Conservation (phyloP, 140 eudicot genomes). For the Cichorium intybus region DNA sequence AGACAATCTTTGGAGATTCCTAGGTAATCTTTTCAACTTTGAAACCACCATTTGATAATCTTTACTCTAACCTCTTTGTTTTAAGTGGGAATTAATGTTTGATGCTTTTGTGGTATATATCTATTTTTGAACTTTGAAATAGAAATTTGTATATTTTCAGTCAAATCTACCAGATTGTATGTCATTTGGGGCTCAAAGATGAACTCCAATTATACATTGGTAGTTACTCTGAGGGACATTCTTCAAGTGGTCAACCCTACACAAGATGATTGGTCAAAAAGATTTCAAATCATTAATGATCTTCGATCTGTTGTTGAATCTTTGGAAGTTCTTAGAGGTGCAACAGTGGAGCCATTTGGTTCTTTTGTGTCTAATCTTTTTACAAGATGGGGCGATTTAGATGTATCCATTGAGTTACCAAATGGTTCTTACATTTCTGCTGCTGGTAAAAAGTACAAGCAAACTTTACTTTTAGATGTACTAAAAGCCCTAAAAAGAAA, state of each 20-base stretch:
- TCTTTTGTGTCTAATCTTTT: slow-evolving; percentile 93
- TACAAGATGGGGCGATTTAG: slow-evolving; percentile 96
- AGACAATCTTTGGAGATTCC: slow-evolving; percentile 7
- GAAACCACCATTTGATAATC: neutral
- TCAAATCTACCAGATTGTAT: slow-evolving; percentile 14
- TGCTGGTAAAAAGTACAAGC: slow-evolving; percentile 71
- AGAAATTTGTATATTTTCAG: slow-evolving; percentile 25
- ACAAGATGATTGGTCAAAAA: slow-evolving; percentile 55
- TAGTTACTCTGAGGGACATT: slow-evolving; percentile 46
- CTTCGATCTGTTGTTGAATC: slow-evolving; percentile 46
- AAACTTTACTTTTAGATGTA: slow-evolving; percentile 51
- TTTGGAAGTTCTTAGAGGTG: slow-evolving; percentile 77
- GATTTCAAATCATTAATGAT: slow-evolving; percentile 58
- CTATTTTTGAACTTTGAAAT: neutral
- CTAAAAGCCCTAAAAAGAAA: slow-evolving; percentile 54
- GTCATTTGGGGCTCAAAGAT: slow-evolving; percentile 32
- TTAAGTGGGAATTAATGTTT: neutral
- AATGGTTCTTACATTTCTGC: slow-evolving; percentile 59
- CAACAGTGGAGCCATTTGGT: slow-evolving; percentile 94
- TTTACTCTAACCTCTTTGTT: neutral
- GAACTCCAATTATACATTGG: slow-evolving; percentile 50
- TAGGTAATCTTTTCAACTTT: slow-evolving; percentile 1
- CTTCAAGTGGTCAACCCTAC: slow-evolving; percentile 66
- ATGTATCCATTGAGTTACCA: slow-evolving; percentile 71
- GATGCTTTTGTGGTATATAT: slow-evolving; percentile 3